Percentiles rank a stretch among this genome's conserved stretches.
Conservation (phyloP, 2,329 filamentous ascomycete species). For the Phialophora verrucosa region DNA sequence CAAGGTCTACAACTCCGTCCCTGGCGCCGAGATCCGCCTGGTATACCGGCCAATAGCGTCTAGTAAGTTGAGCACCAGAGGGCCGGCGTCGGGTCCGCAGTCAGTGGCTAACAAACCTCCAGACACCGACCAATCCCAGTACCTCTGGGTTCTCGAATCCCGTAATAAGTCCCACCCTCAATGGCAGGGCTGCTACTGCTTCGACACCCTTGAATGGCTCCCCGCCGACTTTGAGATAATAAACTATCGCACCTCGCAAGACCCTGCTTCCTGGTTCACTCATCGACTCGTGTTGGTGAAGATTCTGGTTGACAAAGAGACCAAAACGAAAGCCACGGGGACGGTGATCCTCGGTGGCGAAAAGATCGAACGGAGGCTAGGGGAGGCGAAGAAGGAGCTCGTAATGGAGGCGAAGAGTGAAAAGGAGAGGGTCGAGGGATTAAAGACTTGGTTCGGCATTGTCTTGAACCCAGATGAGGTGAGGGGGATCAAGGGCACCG, state of each 20-base stretch:
- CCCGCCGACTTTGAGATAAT: conserved; percentile 66
- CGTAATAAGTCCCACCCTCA: conserved; percentile 23
- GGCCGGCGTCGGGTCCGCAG: too few species aligned
- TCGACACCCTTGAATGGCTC: conserved; percentile 69
- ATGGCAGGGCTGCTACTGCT: conserved; percentile 69
- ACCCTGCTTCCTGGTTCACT: conserved; percentile 60
- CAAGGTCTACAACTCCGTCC: conserved; percentile 50
- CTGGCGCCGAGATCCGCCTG: conserved; percentile 63
- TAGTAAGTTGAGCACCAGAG: not conserved
- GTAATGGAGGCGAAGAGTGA: conserved; percentile 58
- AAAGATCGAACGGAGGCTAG: conserved; percentile 45
- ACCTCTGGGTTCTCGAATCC: conserved; percentile 30
- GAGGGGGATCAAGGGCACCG: conserved; percentile 57
- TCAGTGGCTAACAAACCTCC: not conserved
- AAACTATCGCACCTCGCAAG: conserved; percentile 62
- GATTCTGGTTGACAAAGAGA: conserved; percentile 60
- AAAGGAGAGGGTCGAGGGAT: conserved; percentile 58
- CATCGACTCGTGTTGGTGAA: conserved; percentile 59
- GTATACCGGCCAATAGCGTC: conserved; percentile 52
- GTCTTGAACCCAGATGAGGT: conserved; percentile 58
- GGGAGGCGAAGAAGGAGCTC: conserved; percentile 47
- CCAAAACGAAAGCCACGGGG: conserved; percentile 54
- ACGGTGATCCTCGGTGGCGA: conserved; percentile 60
- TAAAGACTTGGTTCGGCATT: conserved; percentile 61
- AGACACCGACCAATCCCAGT: conserved; percentile 27